Evolutionary conservation across 139 green algal genomes (phyloP).

Genomic region (Chlamydomonas asymmetrica): DNA sequence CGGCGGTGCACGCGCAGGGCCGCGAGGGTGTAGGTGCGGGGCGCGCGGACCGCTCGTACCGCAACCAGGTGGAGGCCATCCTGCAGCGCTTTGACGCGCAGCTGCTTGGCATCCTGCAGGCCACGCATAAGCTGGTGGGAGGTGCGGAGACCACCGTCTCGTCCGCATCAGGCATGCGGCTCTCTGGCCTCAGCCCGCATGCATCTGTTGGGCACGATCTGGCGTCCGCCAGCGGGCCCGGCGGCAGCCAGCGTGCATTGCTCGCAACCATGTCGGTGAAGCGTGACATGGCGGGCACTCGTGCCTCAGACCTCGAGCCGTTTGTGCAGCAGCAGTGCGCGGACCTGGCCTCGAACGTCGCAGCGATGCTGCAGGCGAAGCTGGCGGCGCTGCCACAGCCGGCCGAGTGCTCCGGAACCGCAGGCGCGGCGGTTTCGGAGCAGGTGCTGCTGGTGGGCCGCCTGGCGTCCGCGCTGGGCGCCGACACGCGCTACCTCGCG

Average conservation of each 20-base stretch:
- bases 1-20: background rate
- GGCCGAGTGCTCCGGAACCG: conserved; percentile 6
- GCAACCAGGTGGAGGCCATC: conserved; percentile 42
- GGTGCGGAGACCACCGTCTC: no score
- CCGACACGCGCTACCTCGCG: conserved; percentile 26
- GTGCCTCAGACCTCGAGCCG: conserved; percentile 58
- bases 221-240: background rate
- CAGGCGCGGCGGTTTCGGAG: conserved; percentile 32
- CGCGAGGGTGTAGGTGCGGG: background rate
- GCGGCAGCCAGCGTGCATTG: no score
- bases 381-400: conserved; percentile 24
- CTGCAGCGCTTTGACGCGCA: conserved; percentile 52
- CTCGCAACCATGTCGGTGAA: no score
- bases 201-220: no score
- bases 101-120: conserved; percentile 44
- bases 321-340: conserved; percentile 61
- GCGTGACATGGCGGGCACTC: conserved; percentile 23
- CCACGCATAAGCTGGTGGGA: no score
- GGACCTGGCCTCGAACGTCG: conserved; percentile 31
- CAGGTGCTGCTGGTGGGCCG: conserved; percentile 65
- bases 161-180: no score
- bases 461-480: conserved; percentile 37
- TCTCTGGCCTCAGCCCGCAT: no score
- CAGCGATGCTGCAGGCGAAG: conserved; percentile 14
- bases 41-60: conserved; percentile 20